A percentile compares a stretch with the other conserved stretches of the same genome.
phyloP scores from a whole-genome alignment of 495 filamentous ascomycete species.

The Podospora comata region DNA sequence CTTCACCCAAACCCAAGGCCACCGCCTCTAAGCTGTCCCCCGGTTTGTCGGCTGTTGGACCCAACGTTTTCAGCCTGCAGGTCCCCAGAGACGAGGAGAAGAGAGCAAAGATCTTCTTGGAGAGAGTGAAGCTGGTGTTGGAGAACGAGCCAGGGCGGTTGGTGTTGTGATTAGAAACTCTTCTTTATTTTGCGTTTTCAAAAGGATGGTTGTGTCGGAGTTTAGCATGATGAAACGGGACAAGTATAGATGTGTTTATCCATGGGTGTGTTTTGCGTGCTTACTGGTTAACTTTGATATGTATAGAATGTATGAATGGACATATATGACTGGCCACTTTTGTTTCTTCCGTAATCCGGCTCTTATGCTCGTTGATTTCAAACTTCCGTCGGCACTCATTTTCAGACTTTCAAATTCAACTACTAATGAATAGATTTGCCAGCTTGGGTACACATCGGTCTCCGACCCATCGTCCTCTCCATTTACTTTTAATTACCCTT shows the following conservation, averaged over 20 bases:
- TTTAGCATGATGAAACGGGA: background rate
- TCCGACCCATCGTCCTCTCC: too few relatives aligned
- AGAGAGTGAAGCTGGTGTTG: conserved; percentile 74
- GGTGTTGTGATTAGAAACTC: conserved; percentile 48
- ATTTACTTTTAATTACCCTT: too few relatives aligned
- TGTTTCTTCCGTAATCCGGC: background rate
- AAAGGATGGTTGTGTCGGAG: background rate
- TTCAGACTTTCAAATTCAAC: background rate
- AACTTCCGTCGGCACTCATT: too few relatives aligned
- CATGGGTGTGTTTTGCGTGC: conserved; percentile 6
- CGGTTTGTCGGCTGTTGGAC: conserved; percentile 45
- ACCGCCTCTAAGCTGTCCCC: conserved; percentile 29
- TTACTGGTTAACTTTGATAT: background rate
- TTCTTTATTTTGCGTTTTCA: background rate
- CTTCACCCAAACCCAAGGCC: conserved; percentile 40
- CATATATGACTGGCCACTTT: background rate
- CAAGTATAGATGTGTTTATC: background rate
- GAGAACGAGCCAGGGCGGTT: conserved; percentile 79
- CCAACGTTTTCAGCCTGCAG: conserved; percentile 75
- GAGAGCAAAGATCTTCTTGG: conserved; percentile 74
- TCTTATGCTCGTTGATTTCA: background rate
- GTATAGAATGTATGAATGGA: background rate
- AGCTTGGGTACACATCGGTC: too few relatives aligned
- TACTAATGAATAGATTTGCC: too few relatives aligned
- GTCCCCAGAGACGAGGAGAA: conserved; percentile 75